Evolutionary conservation across 2,329 filamentous ascomycete genomes (phyloP).

Genomic region (Capronia epimyces): DNA sequence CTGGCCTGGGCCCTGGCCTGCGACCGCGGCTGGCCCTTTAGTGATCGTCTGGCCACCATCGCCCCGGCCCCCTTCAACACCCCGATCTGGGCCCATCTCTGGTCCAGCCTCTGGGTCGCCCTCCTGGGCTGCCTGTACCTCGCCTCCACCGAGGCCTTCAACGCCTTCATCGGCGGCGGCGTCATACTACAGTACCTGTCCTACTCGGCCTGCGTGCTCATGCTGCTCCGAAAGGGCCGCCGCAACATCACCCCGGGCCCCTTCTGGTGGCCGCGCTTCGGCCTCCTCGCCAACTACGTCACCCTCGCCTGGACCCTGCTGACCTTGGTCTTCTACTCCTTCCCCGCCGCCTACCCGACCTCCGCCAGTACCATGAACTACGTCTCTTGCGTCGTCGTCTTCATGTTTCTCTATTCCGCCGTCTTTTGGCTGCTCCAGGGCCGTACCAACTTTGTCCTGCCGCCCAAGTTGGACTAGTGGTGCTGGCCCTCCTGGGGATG

Average conservation of each 20-base stretch:
- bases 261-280: slow-evolving; percentile 45
- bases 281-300: slow-evolving; percentile 41
- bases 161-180: slow-evolving; percentile 52
- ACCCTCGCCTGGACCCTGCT: slow-evolving; percentile 46
- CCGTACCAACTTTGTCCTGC: slow-evolving; percentile 24
- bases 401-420: slow-evolving; percentile 32
- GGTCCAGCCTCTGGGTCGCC: slow-evolving; percentile 30
- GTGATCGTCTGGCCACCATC: neutral
- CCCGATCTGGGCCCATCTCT: slow-evolving; percentile 1
- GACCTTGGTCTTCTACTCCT: slow-evolving; percentile 47
- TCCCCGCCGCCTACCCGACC: slow-evolving; percentile 38
- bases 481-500: too few species aligned
- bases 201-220: slow-evolving; percentile 44
- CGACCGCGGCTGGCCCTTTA: slow-evolving; percentile 2
- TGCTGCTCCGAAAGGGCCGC: slow-evolving; percentile 43
- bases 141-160: slow-evolving; percentile 41
- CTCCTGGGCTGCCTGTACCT: slow-evolving; percentile 42
- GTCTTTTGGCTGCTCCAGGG: slow-evolving; percentile 37
- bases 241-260: slow-evolving; percentile 43
- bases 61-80: neutral
- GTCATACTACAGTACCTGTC: slow-evolving; percentile 46
- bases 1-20: slow-evolving; percentile 1
- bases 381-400: slow-evolving; percentile 35
- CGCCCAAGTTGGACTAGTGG: too few species aligned
- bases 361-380: slow-evolving; percentile 38